Base-by-base conservation (phyloP, 2,329 filamentous ascomycete species). In the Hypoxylon sp. region DNA sequence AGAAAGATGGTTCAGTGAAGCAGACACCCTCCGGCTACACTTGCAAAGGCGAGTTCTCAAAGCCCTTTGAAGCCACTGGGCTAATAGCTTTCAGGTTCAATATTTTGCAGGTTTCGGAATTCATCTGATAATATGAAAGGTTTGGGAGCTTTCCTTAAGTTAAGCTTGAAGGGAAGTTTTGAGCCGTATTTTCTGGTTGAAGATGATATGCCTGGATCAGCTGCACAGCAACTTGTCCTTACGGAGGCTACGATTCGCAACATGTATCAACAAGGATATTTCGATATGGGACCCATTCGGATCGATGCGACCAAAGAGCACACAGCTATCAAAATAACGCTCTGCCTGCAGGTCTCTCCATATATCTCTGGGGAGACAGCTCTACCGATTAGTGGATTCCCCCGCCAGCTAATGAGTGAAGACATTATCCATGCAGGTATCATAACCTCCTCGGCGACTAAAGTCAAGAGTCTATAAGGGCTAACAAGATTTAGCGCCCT, bases 301-400 rank as follows among this genome's bases (percentile, higher is more conserved):
- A 67, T 76, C 55, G 63, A 67, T 35, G 61, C 71, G 14, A 3
- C 60, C 14, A 51, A 59, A 39, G 74, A 76, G 63, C 26, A 73
- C 19, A 63, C 74, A 22, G 56, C 70, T 2, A 62, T 73, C 53
- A 67, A 67, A 19, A 67, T 77, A 47, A 73, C 72, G 3, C 70
- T 76, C 14, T 72, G 71, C 33, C 50, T 78, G 11, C 70, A 74
- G 39, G 61, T 47, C 6, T 35, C 14, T 4, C 56, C 70, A 0
- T 73, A 76, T 24, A 48, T 66, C 13, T 74, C 71, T 19, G 74
- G 72, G 33, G 65, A 68, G 17, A 66, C 66, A 11, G 63, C 54
- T 22, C 55, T 78, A 14, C 72, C 72, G 14, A 76, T 77, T 24
- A 78, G 76, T 60, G 76, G 75, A 14, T 77, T 78, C 39, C 76